Percentiles rank a stretch among this genome's conserved stretches.
phyloP scores from a whole-genome alignment of 2,329 filamentous ascomycete genomes.

The Passalora sequoiae region DNA sequence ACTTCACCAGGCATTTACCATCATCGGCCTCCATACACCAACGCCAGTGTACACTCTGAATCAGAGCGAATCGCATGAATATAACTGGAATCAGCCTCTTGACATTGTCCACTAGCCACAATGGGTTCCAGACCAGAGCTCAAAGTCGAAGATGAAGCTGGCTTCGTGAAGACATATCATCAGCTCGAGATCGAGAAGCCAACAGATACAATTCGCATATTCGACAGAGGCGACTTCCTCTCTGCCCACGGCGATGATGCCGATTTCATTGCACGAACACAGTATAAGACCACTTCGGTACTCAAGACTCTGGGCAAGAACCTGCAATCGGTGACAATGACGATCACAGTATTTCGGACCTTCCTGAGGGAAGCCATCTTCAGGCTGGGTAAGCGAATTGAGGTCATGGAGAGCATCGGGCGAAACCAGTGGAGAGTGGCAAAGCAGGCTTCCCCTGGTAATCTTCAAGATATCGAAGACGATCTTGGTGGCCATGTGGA shows the following conservation, averaged over 20 bases:
- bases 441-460: slow-evolving; percentile 84
- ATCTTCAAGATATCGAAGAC: slow-evolving; percentile 94
- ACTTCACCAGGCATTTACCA: no score
- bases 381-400: slow-evolving; percentile 80
- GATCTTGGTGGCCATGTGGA: slow-evolving; percentile 84
- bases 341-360: slow-evolving; percentile 88
- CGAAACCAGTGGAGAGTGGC: slow-evolving; percentile 87
- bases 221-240: slow-evolving; percentile 92
- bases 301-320: slow-evolving; percentile 81
- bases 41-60: no score
- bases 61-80: no score
- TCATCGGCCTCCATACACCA: no score
- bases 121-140: slow-evolving; percentile 56
- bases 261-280: slow-evolving; percentile 71
- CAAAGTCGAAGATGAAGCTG: slow-evolving; percentile 86
- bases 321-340: slow-evolving; percentile 85
- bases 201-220: slow-evolving; percentile 80
- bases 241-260: slow-evolving; percentile 88
- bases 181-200: slow-evolving; percentile 66
- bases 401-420: slow-evolving; percentile 76
- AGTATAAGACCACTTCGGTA: slow-evolving; percentile 97
- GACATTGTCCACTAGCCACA: no score
- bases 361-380: slow-evolving; percentile 93
- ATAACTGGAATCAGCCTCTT: no score
- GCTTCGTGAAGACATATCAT: slow-evolving; percentile 95